Base-by-base conservation (phyloP, 1,139 yeast species). In the Blastobotrys serpentis region DNA sequence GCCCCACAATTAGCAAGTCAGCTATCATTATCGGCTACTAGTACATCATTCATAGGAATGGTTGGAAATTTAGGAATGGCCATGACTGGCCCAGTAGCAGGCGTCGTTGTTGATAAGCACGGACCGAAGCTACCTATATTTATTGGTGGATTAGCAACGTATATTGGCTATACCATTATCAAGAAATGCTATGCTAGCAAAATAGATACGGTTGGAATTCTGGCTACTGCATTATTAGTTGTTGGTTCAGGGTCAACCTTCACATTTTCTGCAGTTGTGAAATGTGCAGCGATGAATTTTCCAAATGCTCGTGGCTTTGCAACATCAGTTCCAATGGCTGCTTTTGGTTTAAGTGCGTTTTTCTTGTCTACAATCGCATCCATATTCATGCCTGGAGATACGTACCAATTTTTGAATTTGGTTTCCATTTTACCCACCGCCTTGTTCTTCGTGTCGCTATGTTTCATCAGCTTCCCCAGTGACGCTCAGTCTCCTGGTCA, bases 21-120 rank as follows among this genome's bases (percentile, higher is more conserved):
- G 44, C 71, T 82, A 43, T 66, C 68, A 16, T 74, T 82, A 52
- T 62, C 75, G 3, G 86, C 81, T 10, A 74, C 83, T 0, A 76
- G 78, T 49, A 70, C 82, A 10, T 77, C 82, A 26, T 64, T 73
- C 21, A 76, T 82, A 3, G 86, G 85, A 2, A 70, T 80, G 57
- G 66, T 75, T 25, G 87, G 86, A 2, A 78, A 81, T 30, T 63
- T 81, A 34, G 84, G 86, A 1, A 75, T 78, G 50, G 80, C 84
- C 5, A 51, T 78, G 10, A 69, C 81, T 1, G 86, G 86, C 0
- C 86, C 86, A 1, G 51, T 78, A 5, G 81, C 85, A 0, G 86
- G 87, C 1, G 58, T 65, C 10, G 70, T 81, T 10, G 83, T 82
- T n/a, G 87, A 82, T 57, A 66, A 65, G 40, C 68, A 67, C 16